Conservation (phyloP, 306 rosid species). For the Ziziphus jujuba region DNA sequence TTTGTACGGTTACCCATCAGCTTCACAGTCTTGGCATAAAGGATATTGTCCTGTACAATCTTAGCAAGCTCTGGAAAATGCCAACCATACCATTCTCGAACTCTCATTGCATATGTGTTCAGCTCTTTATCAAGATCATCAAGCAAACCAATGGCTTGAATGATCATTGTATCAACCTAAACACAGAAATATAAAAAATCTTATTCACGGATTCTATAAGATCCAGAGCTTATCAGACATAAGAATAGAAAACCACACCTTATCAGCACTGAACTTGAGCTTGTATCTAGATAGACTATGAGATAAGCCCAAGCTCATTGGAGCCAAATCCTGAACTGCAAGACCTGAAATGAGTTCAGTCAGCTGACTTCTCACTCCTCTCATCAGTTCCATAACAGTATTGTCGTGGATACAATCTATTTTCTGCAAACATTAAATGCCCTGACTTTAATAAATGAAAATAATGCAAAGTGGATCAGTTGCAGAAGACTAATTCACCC, state of each 20-base stretch:
- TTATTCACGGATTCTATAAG: no score
- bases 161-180: slow-evolving; percentile 95
- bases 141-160: slow-evolving; percentile 96
- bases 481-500: background rate
- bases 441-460: background rate
- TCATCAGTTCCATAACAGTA: slow-evolving; percentile 87
- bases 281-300: slow-evolving; percentile 90
- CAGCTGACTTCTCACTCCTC: slow-evolving; percentile 85
- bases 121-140: slow-evolving; percentile 97
- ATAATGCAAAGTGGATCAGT: background rate
- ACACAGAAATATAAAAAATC: background rate
- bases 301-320: slow-evolving; percentile 96
- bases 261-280: slow-evolving; percentile 93
- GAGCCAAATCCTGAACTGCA: slow-evolving; percentile 87
- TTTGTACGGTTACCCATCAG: slow-evolving; percentile 84
- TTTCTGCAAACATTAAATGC: slow-evolving; percentile 51
- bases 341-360: slow-evolving; percentile 80
- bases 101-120: slow-evolving; percentile 96
- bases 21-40: slow-evolving; percentile 80
- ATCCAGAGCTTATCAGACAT: background rate
- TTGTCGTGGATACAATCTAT: slow-evolving; percentile 82
- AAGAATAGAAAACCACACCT: slow-evolving; percentile 48
- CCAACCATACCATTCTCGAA: slow-evolving; percentile 99
- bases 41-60: slow-evolving; percentile 81
- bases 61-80: slow-evolving; percentile 98